Percentiles rank a stretch among this genome's conserved stretches.
Evolutionary conservation across 768 basidiomycete species (phyloP).

Genomic region (Suillus clintonianus): DNA sequence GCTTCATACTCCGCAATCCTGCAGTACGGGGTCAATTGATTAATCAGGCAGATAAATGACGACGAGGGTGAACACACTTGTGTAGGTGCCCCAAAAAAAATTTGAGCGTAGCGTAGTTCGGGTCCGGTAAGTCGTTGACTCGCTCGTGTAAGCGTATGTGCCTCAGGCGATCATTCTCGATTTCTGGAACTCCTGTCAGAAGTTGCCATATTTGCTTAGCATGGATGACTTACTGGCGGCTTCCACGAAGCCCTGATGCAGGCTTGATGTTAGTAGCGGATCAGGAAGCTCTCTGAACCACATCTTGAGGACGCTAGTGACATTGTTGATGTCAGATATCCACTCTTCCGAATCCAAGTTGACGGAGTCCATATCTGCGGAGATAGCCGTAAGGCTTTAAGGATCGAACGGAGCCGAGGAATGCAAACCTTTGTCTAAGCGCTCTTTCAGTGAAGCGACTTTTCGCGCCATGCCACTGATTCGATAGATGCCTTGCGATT

Average conservation of each 20-base stretch:
- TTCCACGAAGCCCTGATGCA: constrained; percentile 94
- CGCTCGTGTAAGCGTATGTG: constrained; percentile 97
- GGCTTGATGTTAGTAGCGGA: constrained; percentile 77
- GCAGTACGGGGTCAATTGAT: constrained; percentile 1
- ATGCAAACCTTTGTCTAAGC: constrained; percentile 77
- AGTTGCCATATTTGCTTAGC: neutral
- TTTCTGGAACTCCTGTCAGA: constrained; percentile 46
- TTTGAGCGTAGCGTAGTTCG: constrained; percentile 98
- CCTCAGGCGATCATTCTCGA: constrained; percentile 91
- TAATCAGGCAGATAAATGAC: neutral
- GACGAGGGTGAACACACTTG: constrained; percentile 50
- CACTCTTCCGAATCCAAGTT: constrained; percentile 89
- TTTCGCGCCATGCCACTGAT: constrained; percentile 90
- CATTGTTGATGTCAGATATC: constrained; percentile 93
- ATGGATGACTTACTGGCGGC: constrained; percentile 74
- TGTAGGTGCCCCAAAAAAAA: constrained; percentile 94
- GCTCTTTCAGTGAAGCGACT: constrained; percentile 78
- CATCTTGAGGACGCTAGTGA: constrained; percentile 91
- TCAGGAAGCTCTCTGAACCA: constrained; percentile 97
- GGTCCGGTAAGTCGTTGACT: constrained; percentile 96
- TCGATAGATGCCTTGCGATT: constrained; percentile 88
- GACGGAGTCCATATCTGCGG: constrained; percentile 77
- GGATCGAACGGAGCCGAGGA: neutral
- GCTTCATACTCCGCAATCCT: constrained; percentile 77
- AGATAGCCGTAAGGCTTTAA: constrained; percentile 21